phyloP scores from a whole-genome alignment of 2,329 filamentous ascomycete species.

The Chaetomium sp. region DNA sequence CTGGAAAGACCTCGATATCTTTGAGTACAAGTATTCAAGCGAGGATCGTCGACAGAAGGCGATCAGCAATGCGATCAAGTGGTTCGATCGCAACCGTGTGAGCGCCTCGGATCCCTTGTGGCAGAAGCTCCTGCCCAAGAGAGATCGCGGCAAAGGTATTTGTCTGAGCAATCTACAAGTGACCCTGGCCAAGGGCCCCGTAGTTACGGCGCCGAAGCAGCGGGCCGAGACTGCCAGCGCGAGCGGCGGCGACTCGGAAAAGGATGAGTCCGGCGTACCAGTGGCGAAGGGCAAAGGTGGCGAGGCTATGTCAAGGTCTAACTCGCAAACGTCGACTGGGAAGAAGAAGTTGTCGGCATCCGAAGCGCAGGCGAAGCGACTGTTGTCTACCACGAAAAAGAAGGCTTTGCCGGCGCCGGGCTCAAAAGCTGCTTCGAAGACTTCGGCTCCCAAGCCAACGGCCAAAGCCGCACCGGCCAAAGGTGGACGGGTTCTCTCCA shows the following conservation, averaged over 20 bases:
- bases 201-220: slow-evolving; percentile 43
- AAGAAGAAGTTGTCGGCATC: slow-evolving; percentile 51
- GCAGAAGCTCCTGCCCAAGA: slow-evolving; percentile 52
- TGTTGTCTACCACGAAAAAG: slow-evolving; percentile 41
- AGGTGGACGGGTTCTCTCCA: slow-evolving; percentile 44
- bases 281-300: slow-evolving; percentile 36
- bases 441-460: slow-evolving; percentile 39
- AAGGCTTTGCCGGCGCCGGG: slow-evolving; percentile 33
- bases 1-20: slow-evolving; percentile 60
- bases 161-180: slow-evolving; percentile 57
- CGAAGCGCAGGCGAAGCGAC: slow-evolving; percentile 51
- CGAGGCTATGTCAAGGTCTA: slow-evolving; percentile 28
- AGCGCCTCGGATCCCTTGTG: slow-evolving; percentile 51
- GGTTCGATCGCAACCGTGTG: slow-evolving; percentile 54
- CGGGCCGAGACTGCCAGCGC: slow-evolving; percentile 44
- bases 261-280: slow-evolving; percentile 27
- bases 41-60: slow-evolving; percentile 51
- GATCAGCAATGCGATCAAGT: slow-evolving; percentile 54
- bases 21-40: slow-evolving; percentile 51
- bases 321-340: slow-evolving; percentile 40
- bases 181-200: slow-evolving; percentile 48
- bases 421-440: slow-evolving; percentile 32
- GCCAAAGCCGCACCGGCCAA: slow-evolving; percentile 33
- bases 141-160: slow-evolving; percentile 54
- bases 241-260: slow-evolving; percentile 29